Evolutionary conservation across 1,284 basidiomycete genomes (phyloP), one percentile per base, ranked within the genome.

Genomic region (Heliocybe sulcata): DNA sequence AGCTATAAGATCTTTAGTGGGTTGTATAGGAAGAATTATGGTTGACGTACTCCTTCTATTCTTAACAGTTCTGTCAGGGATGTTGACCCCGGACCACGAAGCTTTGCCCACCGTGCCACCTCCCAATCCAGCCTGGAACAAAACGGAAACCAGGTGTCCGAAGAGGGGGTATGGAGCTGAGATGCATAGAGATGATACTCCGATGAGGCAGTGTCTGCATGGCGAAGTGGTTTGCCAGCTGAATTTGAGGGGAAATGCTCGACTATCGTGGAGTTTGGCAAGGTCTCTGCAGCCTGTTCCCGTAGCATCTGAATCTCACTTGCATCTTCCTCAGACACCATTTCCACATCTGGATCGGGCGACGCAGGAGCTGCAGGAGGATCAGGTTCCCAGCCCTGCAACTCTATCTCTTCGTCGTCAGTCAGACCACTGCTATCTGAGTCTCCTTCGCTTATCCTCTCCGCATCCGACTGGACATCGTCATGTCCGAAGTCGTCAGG

Each of bases 71-170:
- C 59, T 2, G 56, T 55, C 3, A 64, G 35, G 12, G 64, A 58
- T 6, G 58, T 64, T 14, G 61, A 58, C 2, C 63, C 59, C 6
- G 58, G 58, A 8, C 61, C 60, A 4, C 57, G 54, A 1, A 60
- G 35, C 51, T 64, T 64, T 10, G 60, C 62, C 62, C 62, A 63
- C 25, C 50, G 47, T 1, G 58, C 61, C 20, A 64, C 27, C n/a
- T 60, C 57, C 60, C 60, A 65, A 19, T 64, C 61, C 3, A 59
- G 11, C 38, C 57, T 49, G 4, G 62, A 60, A 3, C 26, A 29
- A 48, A 64, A 65, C 1, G 63, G 63, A 14, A 57, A 52, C 25
- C 58, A 62, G 1, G 45, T n/a, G 54, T 60, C 60, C 1, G 19
- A 23, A 2, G 12, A 20, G 20, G 22, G 12, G 3, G 6, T 22